Conservation (phyloP, 2,329 filamentous ascomycete genomes). For the Cercospora beticola region DNA sequence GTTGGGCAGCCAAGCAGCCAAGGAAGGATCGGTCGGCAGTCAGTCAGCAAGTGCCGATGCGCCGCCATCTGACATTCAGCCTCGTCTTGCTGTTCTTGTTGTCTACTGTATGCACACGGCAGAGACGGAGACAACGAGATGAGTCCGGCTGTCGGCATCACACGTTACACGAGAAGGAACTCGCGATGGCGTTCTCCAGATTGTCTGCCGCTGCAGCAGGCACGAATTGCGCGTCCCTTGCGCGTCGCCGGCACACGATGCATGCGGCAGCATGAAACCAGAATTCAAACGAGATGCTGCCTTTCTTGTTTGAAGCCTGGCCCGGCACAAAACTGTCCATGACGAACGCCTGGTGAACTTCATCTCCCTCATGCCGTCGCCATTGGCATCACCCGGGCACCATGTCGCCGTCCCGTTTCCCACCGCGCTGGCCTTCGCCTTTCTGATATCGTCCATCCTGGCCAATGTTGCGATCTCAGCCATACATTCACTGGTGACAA, state of each 20-base stretch:
- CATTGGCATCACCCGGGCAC: constrained; percentile 28
- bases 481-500: constrained; percentile 41
- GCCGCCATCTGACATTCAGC: neutral
- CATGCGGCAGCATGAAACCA: neutral
- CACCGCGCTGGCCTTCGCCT: constrained; percentile 35
- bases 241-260: neutral
- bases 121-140: neutral
- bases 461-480: constrained; percentile 20
- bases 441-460: constrained; percentile 37
- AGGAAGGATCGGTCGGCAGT: neutral
- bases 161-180: neutral
- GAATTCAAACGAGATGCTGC: neutral
- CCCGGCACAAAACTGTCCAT: neutral
- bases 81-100: neutral
- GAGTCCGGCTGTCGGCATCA: neutral
- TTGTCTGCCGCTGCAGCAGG: neutral
- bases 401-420: constrained; percentile 22
- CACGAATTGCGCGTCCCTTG: neutral
- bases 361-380: constrained; percentile 24
- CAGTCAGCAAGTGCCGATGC: neutral
- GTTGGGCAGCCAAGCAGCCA: neutral
- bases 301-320: neutral
- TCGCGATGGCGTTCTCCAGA: neutral
- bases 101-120: neutral
- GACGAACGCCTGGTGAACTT: neutral